These are phyloP conservation scores for Solanum dulcamara DNA, from an alignment of 257 asterid genomes.

Conservation along the genomic window DNA sequence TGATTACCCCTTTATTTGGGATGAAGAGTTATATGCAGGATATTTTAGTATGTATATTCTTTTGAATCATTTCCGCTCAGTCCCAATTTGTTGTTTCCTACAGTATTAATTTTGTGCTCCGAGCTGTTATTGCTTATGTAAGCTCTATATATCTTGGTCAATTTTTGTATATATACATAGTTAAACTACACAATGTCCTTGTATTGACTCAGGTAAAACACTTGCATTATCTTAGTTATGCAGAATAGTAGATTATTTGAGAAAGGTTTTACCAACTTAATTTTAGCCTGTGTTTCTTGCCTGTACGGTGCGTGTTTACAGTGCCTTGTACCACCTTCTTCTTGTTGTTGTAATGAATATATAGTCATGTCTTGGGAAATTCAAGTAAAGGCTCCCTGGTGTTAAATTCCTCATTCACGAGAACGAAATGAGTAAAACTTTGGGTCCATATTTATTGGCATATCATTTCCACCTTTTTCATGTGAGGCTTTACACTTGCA, in stretches of 20 bases:
- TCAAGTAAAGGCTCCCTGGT: background rate
- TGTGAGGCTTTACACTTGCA: background rate
- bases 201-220: background rate
- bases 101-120: background rate
- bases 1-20: constrained; percentile 20
- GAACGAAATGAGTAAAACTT: background rate
- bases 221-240: background rate
- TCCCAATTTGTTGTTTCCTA: background rate
- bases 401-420: background rate
- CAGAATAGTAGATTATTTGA: background rate
- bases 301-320: background rate
- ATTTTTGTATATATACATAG: constrained; percentile 1
- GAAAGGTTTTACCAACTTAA: background rate
- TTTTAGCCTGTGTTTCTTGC: background rate
- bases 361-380: background rate
- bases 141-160: background rate
- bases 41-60: constrained; percentile 15
- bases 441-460: background rate
- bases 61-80: background rate
- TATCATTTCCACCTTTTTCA: background rate
- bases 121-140: background rate
- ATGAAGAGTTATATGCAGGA: constrained; percentile 16
- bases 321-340: background rate
- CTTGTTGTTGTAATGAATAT: background rate
- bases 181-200: background rate